phyloP scores from a whole-genome alignment of 2,329 filamentous ascomycete genomes.

The Penicillium sp. region DNA sequence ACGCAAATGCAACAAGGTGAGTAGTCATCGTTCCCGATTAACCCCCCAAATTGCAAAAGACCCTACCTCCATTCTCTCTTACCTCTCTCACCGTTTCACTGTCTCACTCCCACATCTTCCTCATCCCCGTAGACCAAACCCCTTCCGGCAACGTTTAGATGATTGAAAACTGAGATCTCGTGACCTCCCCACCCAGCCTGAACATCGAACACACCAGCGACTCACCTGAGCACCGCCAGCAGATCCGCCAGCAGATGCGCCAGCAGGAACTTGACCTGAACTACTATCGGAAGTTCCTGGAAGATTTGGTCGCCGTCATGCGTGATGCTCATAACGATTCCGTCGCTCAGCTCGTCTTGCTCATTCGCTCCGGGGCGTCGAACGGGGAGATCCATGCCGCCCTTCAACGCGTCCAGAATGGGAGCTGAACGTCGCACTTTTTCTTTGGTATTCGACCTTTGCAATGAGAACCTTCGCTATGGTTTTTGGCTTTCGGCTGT shows the following conservation, averaged over 20 bases:
- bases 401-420: constrained; percentile 15
- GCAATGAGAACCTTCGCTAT: background rate
- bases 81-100: background rate
- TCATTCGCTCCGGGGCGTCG: constrained; percentile 31
- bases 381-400: constrained; percentile 24
- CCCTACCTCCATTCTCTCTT: background rate
- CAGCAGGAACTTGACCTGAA: constrained; percentile 1
- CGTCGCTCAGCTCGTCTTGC: constrained; percentile 22
- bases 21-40: background rate
- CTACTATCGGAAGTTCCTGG: constrained; percentile 28
- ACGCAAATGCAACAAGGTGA: background rate
- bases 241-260: background rate
- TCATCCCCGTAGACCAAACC: background rate
- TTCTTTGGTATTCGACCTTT: background rate
- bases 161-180: background rate
- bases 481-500: background rate
- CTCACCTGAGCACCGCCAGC: background rate
- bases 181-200: background rate
- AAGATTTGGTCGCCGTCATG: constrained; percentile 25
- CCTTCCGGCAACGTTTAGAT: background rate
- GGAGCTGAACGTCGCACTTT: background rate
- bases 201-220: background rate
- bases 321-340: constrained; percentile 22
- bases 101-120: background rate
- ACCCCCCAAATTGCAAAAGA: background rate